Evolutionary conservation across 1,139 yeast genomes (phyloP).

Genomic region (Pichia cactophila): DNA sequence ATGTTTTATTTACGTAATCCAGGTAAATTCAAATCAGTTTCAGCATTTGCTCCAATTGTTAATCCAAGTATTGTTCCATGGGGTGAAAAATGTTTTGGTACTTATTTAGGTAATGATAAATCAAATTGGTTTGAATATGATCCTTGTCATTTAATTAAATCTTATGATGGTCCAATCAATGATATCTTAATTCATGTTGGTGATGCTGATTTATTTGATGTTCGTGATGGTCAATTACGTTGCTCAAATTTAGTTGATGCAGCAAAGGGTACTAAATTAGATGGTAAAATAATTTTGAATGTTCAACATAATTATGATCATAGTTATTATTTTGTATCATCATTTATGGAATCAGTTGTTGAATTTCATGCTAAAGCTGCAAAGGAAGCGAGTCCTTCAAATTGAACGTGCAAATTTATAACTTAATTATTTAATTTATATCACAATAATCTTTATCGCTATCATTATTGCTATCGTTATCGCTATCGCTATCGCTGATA

Average conservation of each 20-base stretch:
- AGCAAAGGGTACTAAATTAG: slow-evolving; percentile 46
- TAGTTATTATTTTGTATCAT: slow-evolving; percentile 75
- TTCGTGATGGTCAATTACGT: slow-evolving; percentile 55
- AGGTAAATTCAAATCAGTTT: slow-evolving; percentile 67
- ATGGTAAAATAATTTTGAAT: slow-evolving; percentile 52
- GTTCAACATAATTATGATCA: slow-evolving; percentile 86
- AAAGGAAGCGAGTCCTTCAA: neutral
- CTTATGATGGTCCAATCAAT: slow-evolving; percentile 36
- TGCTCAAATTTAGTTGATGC: slow-evolving; percentile 72
- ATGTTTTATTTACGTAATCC: slow-evolving; percentile 70
- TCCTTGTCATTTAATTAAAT: slow-evolving; percentile 64
- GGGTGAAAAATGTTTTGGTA: slow-evolving; percentile 79
- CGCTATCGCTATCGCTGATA: neutral
- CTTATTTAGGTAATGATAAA: slow-evolving; percentile 62
- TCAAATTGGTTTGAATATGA: slow-evolving; percentile 67
- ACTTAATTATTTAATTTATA: neutral
- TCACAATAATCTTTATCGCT: no score
- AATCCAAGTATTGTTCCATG: slow-evolving; percentile 75
- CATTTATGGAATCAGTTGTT: slow-evolving; percentile 80
- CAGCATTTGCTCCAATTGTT: slow-evolving; percentile 87
- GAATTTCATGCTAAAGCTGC: slow-evolving; percentile 51
- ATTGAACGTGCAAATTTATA: neutral
- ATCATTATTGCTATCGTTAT: neutral
- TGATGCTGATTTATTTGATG: slow-evolving; percentile 61
- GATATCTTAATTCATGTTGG: slow-evolving; percentile 80